These are phyloP conservation scores for Gossypium anomalum DNA, from an alignment of 345 rosid species.

Conservation along the genomic window DNA sequence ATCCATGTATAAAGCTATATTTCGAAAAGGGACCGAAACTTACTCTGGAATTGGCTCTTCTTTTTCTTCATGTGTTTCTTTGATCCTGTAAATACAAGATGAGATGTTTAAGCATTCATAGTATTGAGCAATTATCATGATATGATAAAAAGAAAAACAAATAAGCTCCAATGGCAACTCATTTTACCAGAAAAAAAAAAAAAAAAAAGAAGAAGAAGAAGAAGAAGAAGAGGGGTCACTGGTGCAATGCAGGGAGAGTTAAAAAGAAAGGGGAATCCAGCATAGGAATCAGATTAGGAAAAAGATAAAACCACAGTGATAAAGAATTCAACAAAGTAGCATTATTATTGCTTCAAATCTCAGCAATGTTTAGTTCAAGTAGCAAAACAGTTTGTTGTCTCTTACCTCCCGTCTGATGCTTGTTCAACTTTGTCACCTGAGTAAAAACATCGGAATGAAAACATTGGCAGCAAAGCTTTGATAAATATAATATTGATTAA, in stretches of 20 bases:
- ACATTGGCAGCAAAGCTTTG: slow-evolving; percentile 8
- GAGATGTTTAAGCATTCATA: not conserved
- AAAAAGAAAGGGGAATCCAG: not conserved
- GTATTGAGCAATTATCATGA: not conserved
- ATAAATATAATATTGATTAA: not conserved
- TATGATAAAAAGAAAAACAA: not conserved
- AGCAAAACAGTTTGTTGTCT: not conserved
- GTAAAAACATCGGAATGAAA: slow-evolving; percentile 14
- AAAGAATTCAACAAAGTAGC: not conserved
- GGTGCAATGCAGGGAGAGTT: not conserved
- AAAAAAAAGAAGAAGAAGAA: not conserved
- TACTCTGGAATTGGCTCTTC: slow-evolving; percentile 39
- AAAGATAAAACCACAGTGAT: not conserved
- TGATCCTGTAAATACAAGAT: slow-evolving; percentile 26
- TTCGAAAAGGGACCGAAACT: slow-evolving; percentile 19
- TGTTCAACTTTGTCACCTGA: slow-evolving; percentile 46
- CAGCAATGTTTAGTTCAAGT: not conserved
- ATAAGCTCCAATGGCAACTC: not conserved
- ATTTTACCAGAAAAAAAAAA: not conserved
- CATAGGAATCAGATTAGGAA: not conserved
- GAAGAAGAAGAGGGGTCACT: too few species aligned
- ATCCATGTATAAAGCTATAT: not conserved
- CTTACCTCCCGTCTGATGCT: slow-evolving; percentile 30
- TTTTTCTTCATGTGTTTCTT: slow-evolving; percentile 24
- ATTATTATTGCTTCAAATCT: not conserved